Conservation (phyloP, 345 rosid genomes). For the Populus euphratica region DNA sequence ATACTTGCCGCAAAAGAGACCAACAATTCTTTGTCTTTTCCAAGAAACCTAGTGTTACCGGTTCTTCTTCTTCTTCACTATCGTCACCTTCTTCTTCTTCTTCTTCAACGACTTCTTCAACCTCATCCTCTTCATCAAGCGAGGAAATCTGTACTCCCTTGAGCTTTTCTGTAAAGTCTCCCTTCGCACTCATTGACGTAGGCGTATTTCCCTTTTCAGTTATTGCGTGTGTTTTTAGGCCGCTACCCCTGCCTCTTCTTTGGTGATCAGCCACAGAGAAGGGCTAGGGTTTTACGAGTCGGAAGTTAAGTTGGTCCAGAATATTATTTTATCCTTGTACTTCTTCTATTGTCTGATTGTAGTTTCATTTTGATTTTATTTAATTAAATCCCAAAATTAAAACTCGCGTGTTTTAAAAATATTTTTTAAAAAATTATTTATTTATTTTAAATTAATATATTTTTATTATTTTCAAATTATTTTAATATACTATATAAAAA, state of each 20-base stretch:
- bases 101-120: slow-evolving; percentile 21
- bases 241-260: background rate
- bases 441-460: no score
- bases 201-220: background rate
- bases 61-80: slow-evolving; percentile 60
- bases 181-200: slow-evolving; percentile 15
- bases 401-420: no score
- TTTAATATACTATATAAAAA: no score
- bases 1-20: slow-evolving; percentile 68
- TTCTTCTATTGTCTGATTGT: no score
- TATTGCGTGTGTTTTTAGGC: background rate
- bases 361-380: no score
- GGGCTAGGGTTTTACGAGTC: background rate
- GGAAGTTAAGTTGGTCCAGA: background rate
- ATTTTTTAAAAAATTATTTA: no score
- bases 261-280: background rate
- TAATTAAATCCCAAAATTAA: no score
- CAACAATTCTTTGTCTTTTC: slow-evolving; percentile 56
- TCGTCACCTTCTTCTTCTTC: slow-evolving; percentile 47
- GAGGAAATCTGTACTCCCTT: slow-evolving; percentile 56
- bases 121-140: slow-evolving; percentile 45
- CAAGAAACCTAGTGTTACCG: slow-evolving; percentile 62
- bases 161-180: slow-evolving; percentile 47
- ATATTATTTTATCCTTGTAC: background rate
- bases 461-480: no score